Percentiles rank a stretch among this genome's conserved stretches.
Conservation (phyloP, 2,329 filamentous ascomycete species). For the Plectosphaerella sp. region DNA sequence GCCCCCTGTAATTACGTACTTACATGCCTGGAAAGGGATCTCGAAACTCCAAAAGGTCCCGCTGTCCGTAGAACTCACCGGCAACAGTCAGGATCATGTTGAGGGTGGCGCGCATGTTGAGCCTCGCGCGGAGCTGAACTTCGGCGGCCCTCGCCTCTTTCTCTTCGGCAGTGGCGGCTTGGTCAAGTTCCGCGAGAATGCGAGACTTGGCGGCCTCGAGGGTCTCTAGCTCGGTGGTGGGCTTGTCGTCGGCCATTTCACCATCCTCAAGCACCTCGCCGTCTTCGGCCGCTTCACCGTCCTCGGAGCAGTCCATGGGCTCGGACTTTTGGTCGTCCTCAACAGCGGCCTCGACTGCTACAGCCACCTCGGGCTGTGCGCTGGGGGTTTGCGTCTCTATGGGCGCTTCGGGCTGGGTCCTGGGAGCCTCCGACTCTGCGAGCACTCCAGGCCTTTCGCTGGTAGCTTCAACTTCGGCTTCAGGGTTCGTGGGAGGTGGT, state of each 20-base stretch:
- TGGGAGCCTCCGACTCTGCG: no score
- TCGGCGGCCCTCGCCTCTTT: conserved; percentile 11
- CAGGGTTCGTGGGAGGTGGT: no score
- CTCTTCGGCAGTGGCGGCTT: conserved; percentile 21
- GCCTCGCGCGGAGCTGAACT: conserved; percentile 27
- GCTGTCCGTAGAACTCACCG: conserved; percentile 85
- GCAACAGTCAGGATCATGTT: conserved; percentile 90
- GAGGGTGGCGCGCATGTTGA: conserved; percentile 65
- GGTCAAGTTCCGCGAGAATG: conserved; percentile 40
- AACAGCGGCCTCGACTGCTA: conserved; percentile 13
- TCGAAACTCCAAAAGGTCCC: conserved; percentile 75
- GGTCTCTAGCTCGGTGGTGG: conserved; percentile 16
- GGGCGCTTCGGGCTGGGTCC: background rate
- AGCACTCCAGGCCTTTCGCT: no score
- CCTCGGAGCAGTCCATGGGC: conserved; percentile 39
- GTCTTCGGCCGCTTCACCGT: conserved; percentile 26
- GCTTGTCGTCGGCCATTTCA: conserved; percentile 16
- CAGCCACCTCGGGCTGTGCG: conserved; percentile 4
- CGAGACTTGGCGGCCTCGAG: conserved; percentile 44
- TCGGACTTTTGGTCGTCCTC: conserved; percentile 20
- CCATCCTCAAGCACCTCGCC: background rate
- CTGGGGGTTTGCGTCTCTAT: conserved; percentile 2
- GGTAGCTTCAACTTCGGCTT: no score
- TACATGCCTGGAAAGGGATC: conserved; percentile 51
- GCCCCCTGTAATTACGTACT: background rate